Conservation (phyloP, 257 asterid species). For the Penstemon barbatus region DNA sequence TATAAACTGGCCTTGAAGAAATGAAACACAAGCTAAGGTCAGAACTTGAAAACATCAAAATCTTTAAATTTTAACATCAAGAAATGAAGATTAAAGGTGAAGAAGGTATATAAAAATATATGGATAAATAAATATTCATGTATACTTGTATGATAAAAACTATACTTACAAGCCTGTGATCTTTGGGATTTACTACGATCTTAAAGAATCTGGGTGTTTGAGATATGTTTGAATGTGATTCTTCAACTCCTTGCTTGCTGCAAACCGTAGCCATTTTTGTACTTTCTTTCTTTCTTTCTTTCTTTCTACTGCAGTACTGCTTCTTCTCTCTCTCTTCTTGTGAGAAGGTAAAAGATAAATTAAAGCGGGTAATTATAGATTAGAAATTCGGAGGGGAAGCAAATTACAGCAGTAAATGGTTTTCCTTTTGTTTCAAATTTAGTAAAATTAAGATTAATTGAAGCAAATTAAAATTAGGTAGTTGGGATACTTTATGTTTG, state of each 20-base stretch:
- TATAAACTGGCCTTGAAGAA: background rate
- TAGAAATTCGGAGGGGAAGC: too few species aligned
- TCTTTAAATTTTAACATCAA: background rate
- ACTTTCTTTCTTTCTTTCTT: background rate
- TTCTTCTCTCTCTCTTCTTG: too few species aligned
- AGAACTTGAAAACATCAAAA: background rate
- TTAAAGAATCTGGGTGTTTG: background rate
- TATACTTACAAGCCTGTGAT: background rate
- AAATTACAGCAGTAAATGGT: too few species aligned
- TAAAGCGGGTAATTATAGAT: too few species aligned
- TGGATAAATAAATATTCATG: background rate
- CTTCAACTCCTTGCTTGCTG: background rate
- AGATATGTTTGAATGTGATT: background rate
- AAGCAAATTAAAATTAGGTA: too few species aligned
- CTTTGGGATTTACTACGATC: conserved; percentile 4
- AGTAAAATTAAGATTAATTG: too few species aligned
- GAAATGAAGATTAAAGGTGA: background rate
- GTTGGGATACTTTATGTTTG: too few species aligned
- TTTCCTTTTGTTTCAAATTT: too few species aligned
- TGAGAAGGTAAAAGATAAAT: too few species aligned
- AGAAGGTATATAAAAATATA: background rate
- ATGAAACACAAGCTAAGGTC: background rate
- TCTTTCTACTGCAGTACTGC: too few species aligned
- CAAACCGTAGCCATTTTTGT: background rate
- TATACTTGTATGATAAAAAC: background rate